Base-by-base conservation (phyloP, 345 rosid species). In the Mallotus nudiflorus region DNA sequence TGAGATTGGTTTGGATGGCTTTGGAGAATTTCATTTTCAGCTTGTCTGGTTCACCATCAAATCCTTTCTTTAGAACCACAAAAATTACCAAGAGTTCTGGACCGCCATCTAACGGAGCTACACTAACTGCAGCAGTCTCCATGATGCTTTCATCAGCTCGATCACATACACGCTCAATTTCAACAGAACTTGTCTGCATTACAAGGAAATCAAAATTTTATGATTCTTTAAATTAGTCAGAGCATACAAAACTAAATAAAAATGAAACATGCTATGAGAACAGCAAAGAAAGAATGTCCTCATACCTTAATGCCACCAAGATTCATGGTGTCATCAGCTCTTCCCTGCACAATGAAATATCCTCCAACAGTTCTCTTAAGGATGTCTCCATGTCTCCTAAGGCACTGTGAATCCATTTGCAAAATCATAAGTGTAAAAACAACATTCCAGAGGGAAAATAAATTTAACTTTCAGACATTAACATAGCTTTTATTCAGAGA, bases 291-390 rank as follows among this genome's bases (percentile, higher is more conserved):
- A n/a, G n/a, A n/a, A n/a, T n/a, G n/a, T n/a, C n/a, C n/a, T 9
- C 5, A 14, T 78, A 87, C 98, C 97, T 91, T 94, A 68, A 91
- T 94, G 65, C 98, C 98, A 62, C 97, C 97, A 63, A 94, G 93
- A 74, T 94, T 94, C 98, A 94, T 94, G 65, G 98, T 94, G 80
- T 91, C 98, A 81, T 94, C 96, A 65, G 96, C 93, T 81, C 98
- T 77, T 29, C 98, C 97, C 75, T 87, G 96, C 18, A 91, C 95
- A 51, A 74, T 9, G 24, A 62, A 84, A 73, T 83, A 88, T 71
- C 97, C 96, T 66, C 98, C 95, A 31, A 81, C 70, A 1, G 92
- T 90, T 80, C 86, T 83, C 81, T 84, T 81, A 44, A 91, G 40
- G 35, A 94, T 73, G 85, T 94, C 95, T 66, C 98, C 97, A 29